Evolutionary conservation across 306 rosid species (phyloP).

Genomic region (Pterocarpus santalinus): DNA sequence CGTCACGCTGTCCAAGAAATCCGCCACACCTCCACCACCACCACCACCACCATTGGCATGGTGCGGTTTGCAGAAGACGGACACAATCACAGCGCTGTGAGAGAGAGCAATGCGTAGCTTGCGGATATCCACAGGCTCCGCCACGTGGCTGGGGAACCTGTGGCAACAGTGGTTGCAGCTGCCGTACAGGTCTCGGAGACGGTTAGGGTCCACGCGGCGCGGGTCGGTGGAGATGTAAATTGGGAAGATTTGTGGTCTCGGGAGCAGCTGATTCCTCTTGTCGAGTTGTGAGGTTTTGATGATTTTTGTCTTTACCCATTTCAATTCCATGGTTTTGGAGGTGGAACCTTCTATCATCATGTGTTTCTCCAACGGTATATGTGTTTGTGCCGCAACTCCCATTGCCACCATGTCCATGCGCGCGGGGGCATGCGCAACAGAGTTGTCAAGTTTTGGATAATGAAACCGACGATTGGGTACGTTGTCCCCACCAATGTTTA

Average conservation of each 20-base stretch:
- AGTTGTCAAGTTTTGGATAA: not conserved
- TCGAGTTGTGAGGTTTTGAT: conserved; percentile 26
- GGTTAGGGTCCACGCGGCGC: conserved; percentile 60
- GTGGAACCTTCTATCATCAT: conserved; percentile 6
- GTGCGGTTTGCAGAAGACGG: conserved; percentile 73
- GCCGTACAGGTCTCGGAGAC: conserved; percentile 62
- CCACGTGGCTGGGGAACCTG: conserved; percentile 52
- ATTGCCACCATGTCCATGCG: conserved; percentile 5
- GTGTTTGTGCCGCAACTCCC: conserved; percentile 34
- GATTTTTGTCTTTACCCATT: conserved; percentile 54
- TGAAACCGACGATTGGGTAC: too few relatives aligned
- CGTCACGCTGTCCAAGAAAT: conserved; percentile 52
- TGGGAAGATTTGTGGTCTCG: conserved; percentile 52
- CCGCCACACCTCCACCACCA: conserved; percentile 23
- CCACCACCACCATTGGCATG: not conserved
- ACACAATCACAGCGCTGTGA: conserved; percentile 72
- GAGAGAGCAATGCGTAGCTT: conserved; percentile 78
- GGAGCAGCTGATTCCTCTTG: not conserved
- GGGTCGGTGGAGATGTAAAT: conserved; percentile 69
- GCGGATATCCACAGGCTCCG: conserved; percentile 57
- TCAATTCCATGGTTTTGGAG: conserved; percentile 58
- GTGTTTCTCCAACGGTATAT: conserved; percentile 31
- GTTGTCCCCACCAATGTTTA: too few relatives aligned
- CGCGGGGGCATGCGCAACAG: not conserved
- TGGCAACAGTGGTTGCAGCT: conserved; percentile 65